Base-by-base conservation (phyloP, 495 filamentous ascomycete species). In the Symbiotaphrina buchneri region DNA sequence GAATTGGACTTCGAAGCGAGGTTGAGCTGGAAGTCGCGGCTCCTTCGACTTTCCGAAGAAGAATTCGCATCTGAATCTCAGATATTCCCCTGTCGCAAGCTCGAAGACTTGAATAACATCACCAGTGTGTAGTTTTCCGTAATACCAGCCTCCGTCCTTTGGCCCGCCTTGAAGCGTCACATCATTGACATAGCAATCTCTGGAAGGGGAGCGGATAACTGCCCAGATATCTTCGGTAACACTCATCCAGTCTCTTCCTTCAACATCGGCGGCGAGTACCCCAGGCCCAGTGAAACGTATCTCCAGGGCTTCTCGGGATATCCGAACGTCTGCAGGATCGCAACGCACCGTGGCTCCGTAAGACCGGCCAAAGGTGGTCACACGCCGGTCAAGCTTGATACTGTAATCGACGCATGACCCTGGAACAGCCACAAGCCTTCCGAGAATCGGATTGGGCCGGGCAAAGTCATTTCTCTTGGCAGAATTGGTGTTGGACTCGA, bases 251-350 rank as follows among this genome's bases (percentile, higher is more conserved):
- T 68, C 58, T 33, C 66, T 59, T 5, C 67, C 60, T 14, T 61
- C 39, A 16, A 60, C 55, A 18, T 67, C 58, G 3, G 45, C 44
- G 1, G 54, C 45, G 11, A 74, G 68, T 37, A 76, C 68, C 1
- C 60, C 62, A 0, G 63, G 59, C 16, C 65, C 65, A 63, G 70
- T 80, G 39, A 83, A 68, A 10, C 71, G 56, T 31, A 94, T 59
- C 39, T 74, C 70, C 40, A 90, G 63, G n/a, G 73, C 82, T 32
- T 68, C 68, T 41, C 82, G 82, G 4, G 83, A 78, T 19, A 94
- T 68, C 14, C 67, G 71, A 3, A 53, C 61, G 37, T 92, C 75
- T 18, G 64, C 52, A 1, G 63, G 46, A 41, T 80, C 72, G 18
- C 66, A 49, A 31, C 72, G 47, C 10, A 20, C 16, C 8, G 68